Conservation (phyloP, 257 asterid species). For the Solanum rostratum region DNA sequence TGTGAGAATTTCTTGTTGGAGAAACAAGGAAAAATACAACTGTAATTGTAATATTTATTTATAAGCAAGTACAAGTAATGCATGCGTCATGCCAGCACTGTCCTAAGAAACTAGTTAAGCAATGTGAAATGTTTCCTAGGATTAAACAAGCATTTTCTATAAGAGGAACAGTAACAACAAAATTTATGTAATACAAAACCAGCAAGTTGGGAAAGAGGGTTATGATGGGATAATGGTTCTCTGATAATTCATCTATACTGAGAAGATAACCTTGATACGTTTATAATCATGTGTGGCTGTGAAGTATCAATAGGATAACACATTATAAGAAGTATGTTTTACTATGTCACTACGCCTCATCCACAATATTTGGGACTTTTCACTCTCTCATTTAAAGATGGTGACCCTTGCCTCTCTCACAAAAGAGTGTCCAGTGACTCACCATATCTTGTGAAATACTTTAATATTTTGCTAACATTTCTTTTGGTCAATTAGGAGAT, state of each 20-base stretch:
- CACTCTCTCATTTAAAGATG: too few species aligned
- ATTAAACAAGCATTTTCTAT: background rate
- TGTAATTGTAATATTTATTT: background rate
- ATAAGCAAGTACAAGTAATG: background rate
- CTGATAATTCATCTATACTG: background rate
- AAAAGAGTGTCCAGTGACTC: too few species aligned
- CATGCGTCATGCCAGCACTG: background rate
- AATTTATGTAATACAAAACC: background rate
- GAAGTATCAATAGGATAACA: too few species aligned
- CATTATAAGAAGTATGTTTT: background rate
- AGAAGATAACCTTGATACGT: background rate
- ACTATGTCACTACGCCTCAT: too few species aligned
- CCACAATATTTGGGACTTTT: too few species aligned
- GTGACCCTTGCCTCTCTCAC: too few species aligned
- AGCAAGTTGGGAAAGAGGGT: background rate
- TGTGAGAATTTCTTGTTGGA: background rate
- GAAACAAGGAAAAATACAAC: background rate
- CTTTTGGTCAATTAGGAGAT: background rate
- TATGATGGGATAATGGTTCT: background rate
- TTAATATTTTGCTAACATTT: too few species aligned
- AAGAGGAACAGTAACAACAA: background rate
- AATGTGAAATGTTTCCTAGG: background rate
- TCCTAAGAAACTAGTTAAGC: background rate
- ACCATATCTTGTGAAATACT: too few species aligned
- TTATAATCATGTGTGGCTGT: too few species aligned